Percentiles rank a stretch among this genome's conserved stretches.
These are phyloP conservation scores for Oryza brachyantha DNA, from an alignment of 176 grass and related monocot genomes.

Conservation along the genomic window DNA sequence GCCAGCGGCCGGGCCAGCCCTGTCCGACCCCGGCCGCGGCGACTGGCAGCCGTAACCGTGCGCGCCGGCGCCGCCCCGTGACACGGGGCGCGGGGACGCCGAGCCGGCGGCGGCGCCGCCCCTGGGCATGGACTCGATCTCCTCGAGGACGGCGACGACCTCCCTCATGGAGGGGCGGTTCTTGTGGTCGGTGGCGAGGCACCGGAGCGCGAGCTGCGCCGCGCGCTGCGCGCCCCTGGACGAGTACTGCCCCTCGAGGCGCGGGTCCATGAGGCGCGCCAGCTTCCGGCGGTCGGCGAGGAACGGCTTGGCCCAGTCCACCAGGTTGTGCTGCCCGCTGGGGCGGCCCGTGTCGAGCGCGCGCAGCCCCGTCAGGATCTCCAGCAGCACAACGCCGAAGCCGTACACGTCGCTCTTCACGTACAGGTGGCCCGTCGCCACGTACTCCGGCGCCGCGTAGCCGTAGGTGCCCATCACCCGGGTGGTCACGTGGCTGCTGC, in stretches of 20 bases:
- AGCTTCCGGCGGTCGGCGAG: constrained; percentile 52
- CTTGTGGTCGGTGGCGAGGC: constrained; percentile 52
- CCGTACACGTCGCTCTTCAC: constrained; percentile 84
- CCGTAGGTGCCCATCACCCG: constrained; percentile 86
- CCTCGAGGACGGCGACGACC: constrained; percentile 49
- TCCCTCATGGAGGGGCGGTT: constrained; percentile 72
- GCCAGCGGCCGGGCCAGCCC: constrained; percentile 18
- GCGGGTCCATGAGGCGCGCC: constrained; percentile 55
- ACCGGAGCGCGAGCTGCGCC: constrained; percentile 56
- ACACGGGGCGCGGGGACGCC: constrained; percentile 12
- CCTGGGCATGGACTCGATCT: constrained; percentile 51
- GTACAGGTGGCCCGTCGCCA: constrained; percentile 71
- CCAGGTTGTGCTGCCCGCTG: constrained; percentile 50
- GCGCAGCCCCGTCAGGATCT: constrained; percentile 58
- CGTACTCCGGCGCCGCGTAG: constrained; percentile 89
- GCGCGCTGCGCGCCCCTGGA: constrained; percentile 49
- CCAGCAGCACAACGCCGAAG: constrained; percentile 78
- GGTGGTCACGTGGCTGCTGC: constrained; percentile 68
- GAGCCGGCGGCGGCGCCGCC: not conserved
- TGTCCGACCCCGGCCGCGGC: constrained; percentile 10
- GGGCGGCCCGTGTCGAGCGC: constrained; percentile 67
- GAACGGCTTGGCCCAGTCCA: constrained; percentile 60
- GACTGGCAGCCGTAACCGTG: constrained; percentile 10
- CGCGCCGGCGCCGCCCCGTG: not conserved
- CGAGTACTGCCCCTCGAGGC: constrained; percentile 60